Conservation (phyloP, 805 yeast species). For the Torulaspora microellipsoides region DNA sequence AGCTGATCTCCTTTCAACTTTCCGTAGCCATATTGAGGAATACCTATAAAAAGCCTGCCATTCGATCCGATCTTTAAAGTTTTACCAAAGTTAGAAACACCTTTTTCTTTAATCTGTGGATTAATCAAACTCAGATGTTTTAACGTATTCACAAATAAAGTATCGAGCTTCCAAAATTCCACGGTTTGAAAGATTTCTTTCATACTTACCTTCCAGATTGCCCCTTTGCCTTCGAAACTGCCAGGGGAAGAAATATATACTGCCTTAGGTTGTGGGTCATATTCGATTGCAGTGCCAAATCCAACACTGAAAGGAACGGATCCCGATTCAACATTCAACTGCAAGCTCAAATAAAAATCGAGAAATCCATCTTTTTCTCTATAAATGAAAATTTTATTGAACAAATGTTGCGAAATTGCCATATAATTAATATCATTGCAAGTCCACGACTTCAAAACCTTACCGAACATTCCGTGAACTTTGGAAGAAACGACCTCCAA, state of each 20-base stretch:
- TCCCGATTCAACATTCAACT: constrained; percentile 10
- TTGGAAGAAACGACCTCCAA: constrained; percentile 13
- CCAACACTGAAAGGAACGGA: constrained; percentile 32
- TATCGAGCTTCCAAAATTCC: constrained; percentile 18
- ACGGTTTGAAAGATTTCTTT: constrained; percentile 11
- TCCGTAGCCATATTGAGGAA: constrained; percentile 36
- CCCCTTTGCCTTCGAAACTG: constrained; percentile 35
- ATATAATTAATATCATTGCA: constrained; percentile 11
- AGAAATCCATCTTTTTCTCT: constrained; percentile 14
- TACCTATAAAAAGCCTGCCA: constrained; percentile 36
- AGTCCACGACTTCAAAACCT: constrained; percentile 11
- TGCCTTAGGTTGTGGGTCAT: constrained; percentile 10
- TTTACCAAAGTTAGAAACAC: constrained; percentile 44
- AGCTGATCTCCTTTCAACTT: constrained; percentile 29
- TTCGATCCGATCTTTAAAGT: constrained; percentile 30
- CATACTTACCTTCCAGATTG: constrained; percentile 41
- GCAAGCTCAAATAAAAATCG: constrained; percentile 9
- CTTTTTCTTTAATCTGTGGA: constrained; percentile 26
- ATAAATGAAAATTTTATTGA: constrained; percentile 20
- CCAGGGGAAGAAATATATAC: constrained; percentile 44
- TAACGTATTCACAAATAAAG: constrained; percentile 7
- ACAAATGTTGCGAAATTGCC: constrained; percentile 24
- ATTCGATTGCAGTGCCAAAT: constrained; percentile 28
- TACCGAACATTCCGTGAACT: constrained; percentile 26
- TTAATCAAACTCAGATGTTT: constrained; percentile 12